Evolutionary conservation across 331 rosid genomes (phyloP).

Genomic region (Prunus yedoensis): DNA sequence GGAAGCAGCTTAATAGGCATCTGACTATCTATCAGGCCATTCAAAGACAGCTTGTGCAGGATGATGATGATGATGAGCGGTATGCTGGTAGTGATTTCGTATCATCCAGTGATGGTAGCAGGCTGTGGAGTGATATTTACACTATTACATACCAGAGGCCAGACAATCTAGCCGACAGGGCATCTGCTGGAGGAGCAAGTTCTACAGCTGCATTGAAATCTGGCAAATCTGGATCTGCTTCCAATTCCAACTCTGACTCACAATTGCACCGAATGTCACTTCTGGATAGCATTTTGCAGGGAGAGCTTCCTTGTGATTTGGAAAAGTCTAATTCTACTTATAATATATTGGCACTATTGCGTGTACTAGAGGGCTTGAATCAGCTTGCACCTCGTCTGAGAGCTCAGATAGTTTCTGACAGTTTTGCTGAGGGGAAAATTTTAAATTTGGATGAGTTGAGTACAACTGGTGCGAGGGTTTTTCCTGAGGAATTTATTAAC

Average conservation of each 20-base stretch:
- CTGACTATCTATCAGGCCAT: slow-evolving; percentile 96
- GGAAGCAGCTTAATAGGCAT: slow-evolving; percentile 88
- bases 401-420: slow-evolving; percentile 65
- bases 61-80: slow-evolving; percentile 98
- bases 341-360: slow-evolving; percentile 77
- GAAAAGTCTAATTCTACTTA: slow-evolving; percentile 91
- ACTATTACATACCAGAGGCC: slow-evolving; percentile 89
- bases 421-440: slow-evolving; percentile 69
- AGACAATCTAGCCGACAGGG: slow-evolving; percentile 66
- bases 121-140: slow-evolving; percentile 95
- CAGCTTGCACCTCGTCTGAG: slow-evolving; percentile 93
- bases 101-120: slow-evolving; percentile 89
- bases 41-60: slow-evolving; percentile 84
- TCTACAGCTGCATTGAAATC: slow-evolving; percentile 53
- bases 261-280: slow-evolving; percentile 67
- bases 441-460: slow-evolving; percentile 59
- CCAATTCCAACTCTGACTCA: slow-evolving; percentile 57
- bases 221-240: slow-evolving; percentile 55
- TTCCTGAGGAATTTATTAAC: slow-evolving; percentile 78
- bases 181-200: slow-evolving; percentile 64
- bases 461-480: slow-evolving; percentile 58
- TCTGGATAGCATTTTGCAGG: slow-evolving; percentile 90
- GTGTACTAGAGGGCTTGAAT: slow-evolving; percentile 88
- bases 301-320: slow-evolving; percentile 93
- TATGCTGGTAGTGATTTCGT: slow-evolving; percentile 65